Evolutionary conservation across 768 basidiomycete species (phyloP).

Genomic region (Boletus vinaceobasis): DNA sequence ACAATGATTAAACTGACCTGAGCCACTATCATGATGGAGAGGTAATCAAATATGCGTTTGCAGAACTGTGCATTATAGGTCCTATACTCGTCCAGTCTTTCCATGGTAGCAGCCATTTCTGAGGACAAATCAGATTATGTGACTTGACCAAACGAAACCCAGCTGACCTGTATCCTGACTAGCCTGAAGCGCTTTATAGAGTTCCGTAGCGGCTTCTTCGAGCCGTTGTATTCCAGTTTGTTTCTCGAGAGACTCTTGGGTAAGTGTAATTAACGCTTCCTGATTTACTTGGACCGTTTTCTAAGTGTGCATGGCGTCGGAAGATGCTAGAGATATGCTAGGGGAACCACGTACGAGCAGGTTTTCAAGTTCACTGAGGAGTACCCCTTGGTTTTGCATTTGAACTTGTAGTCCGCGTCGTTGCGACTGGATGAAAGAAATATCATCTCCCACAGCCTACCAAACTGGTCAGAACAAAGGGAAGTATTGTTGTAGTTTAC

Average conservation of each 20-base stretch:
- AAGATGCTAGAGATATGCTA: neutral
- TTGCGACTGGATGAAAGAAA: constrained; percentile 92
- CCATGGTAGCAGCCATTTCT: constrained; percentile 99
- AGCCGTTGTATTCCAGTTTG: constrained; percentile 68
- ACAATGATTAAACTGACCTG: constrained; percentile 53
- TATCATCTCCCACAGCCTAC: constrained; percentile 93
- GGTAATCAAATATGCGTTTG: constrained; percentile 85
- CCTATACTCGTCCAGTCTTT: constrained; percentile 84
- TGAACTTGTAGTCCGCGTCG: constrained; percentile 96
- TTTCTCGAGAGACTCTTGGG: constrained; percentile 88
- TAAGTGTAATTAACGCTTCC: constrained; percentile 68
- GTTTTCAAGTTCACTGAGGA: constrained; percentile 83
- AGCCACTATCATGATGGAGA: constrained; percentile 87
- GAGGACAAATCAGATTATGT: constrained; percentile 5
- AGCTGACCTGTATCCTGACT: constrained; percentile 77
- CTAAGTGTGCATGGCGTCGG: constrained; percentile 37
- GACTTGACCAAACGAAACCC: neutral
- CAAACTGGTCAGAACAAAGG: constrained; percentile 11
- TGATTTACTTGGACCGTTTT: constrained; percentile 93
- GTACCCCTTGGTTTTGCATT: constrained; percentile 87
- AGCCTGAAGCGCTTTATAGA: constrained; percentile 95
- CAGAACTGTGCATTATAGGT: constrained; percentile 91
- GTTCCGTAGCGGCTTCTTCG: constrained; percentile 77
- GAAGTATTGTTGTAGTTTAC: constrained; percentile 25
- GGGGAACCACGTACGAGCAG: constrained; percentile 56